A percentile compares a stretch with the other conserved stretches of the same genome.
Conservation (phyloP, 768 basidiomycete species). For the Suillus spraguei region DNA sequence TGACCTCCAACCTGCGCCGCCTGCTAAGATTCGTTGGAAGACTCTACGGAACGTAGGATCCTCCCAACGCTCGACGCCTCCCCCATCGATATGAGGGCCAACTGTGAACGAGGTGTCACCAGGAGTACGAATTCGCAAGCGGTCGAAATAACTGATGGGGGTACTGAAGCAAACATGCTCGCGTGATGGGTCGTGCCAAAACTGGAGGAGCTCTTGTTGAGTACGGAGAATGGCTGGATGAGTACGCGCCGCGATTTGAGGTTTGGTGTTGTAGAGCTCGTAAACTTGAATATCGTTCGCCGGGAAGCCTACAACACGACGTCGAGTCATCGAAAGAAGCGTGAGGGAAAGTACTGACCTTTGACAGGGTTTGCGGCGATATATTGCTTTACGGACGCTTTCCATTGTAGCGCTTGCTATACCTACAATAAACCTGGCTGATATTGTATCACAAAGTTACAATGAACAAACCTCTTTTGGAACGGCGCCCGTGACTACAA, state of each 20-base stretch:
- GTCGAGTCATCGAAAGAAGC: not conserved
- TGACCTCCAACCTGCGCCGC: constrained; percentile 44
- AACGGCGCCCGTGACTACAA: constrained; percentile 61
- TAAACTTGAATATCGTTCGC: constrained; percentile 68
- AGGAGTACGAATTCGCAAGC: constrained; percentile 70
- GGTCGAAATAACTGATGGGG: constrained; percentile 78
- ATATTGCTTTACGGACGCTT: constrained; percentile 54
- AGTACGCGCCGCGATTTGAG: constrained; percentile 68
- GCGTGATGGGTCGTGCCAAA: constrained; percentile 54
- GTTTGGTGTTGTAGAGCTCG: constrained; percentile 70
- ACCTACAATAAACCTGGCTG: not conserved
- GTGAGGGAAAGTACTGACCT: constrained; percentile 34
- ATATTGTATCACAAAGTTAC: constrained; percentile 24
- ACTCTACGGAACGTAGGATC: constrained; percentile 44
- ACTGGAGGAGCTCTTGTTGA: constrained; percentile 56
- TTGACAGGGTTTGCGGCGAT: constrained; percentile 54
- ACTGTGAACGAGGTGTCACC: constrained; percentile 70
- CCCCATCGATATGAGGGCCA: constrained; percentile 61
- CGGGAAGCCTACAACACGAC: constrained; percentile 55
- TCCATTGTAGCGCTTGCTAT: constrained; percentile 65
- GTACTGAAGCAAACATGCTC: constrained; percentile 49
- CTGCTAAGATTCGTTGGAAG: constrained; percentile 46
- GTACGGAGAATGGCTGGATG: constrained; percentile 60
- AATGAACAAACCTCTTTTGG: constrained; percentile 45
- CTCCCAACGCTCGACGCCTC: constrained; percentile 59